These are phyloP conservation scores for Chrysosporium queenslandicum DNA, from an alignment of 2,329 filamentous ascomycete genomes.

Conservation along the genomic window DNA sequence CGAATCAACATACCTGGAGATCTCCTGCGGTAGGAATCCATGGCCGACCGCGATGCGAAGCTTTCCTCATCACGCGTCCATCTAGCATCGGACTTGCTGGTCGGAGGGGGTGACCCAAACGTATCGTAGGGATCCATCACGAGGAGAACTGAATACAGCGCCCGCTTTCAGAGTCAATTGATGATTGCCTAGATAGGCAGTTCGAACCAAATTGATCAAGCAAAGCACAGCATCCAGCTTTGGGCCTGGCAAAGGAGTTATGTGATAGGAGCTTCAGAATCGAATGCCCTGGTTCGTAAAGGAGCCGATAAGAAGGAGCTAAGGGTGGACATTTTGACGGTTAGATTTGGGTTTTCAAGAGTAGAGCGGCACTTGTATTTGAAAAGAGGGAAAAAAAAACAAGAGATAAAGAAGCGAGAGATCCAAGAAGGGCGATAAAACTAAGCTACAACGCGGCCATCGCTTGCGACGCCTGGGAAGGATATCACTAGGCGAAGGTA, in stretches of 20 bases:
- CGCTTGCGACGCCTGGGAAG: neutral
- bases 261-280: constrained; percentile 13
- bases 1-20: constrained; percentile 42
- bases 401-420: constrained; percentile 10
- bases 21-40: constrained; percentile 38
- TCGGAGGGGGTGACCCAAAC: constrained; percentile 33
- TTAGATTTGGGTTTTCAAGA: constrained; percentile 26
- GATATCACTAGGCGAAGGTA: constrained; percentile 8
- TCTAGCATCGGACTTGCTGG: constrained; percentile 25
- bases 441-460: constrained; percentile 10
- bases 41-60: constrained; percentile 25
- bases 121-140: constrained; percentile 41
- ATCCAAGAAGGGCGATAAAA: constrained; percentile 3
- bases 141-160: neutral
- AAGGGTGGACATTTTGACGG: constrained; percentile 31
- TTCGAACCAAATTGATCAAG: neutral
- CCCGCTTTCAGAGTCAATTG: neutral
- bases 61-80: constrained; percentile 35
- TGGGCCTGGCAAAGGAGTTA: constrained; percentile 4
- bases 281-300: neutral
- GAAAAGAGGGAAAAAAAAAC: constrained; percentile 20
- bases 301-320: constrained; percentile 23
- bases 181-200: neutral
- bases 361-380: constrained; percentile 19
- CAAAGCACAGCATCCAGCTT: neutral